Evolutionary conservation across 352 stramenopile species (phyloP), one percentile per base, ranked within the genome.

Genomic region (Pythium dissotocum): DNA sequence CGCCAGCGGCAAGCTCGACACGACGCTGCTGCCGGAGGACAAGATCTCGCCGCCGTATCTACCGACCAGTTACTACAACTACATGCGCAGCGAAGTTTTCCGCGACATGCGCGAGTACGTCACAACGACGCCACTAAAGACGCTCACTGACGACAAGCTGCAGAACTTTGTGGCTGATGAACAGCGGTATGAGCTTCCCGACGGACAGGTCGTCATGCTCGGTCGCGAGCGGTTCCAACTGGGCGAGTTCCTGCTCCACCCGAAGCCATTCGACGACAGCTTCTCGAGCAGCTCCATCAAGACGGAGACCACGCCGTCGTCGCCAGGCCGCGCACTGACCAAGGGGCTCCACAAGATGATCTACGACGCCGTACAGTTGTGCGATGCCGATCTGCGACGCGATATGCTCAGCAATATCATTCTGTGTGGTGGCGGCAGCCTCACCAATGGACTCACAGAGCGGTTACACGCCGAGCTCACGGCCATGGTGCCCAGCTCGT

Each of bases 321-420:
- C 79, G 7, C 75, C 75, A 0, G 78, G 67, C 2, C 86, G 83
- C 57, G 78, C 79, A 2, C 59, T 83, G 8, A 73, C 77, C 33
- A 94, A 94, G 67, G 85, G 85, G 0, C 67, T 96, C 53, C 77
- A 90, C 49, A 67, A 71, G 12, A 96, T 95, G 88, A 61, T 95
- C 0, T 94, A 96, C 63, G 87, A 94, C 54, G 84, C 87, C 2
- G 85, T 95, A 48, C 85, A 96, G 53, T 69, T 88, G 36, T 94
- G 87, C 33, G 88, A 97, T 59, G 83, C 84, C 9, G 89, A 97
- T 55, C 28, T 95, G 54, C 83, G 89, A 7, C 78, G 87, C 62
- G 89, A 97, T 61, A 85, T 96, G 80, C 79, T 95, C 33, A 84
- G 79, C 64, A 96, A 96, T 68, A 87, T 97, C 71, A 91, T 96